Percentiles rank a stretch among this genome's conserved stretches.
phyloP scores from a whole-genome alignment of 2,329 filamentous ascomycete genomes.

The Dothideomycetes sp. region DNA sequence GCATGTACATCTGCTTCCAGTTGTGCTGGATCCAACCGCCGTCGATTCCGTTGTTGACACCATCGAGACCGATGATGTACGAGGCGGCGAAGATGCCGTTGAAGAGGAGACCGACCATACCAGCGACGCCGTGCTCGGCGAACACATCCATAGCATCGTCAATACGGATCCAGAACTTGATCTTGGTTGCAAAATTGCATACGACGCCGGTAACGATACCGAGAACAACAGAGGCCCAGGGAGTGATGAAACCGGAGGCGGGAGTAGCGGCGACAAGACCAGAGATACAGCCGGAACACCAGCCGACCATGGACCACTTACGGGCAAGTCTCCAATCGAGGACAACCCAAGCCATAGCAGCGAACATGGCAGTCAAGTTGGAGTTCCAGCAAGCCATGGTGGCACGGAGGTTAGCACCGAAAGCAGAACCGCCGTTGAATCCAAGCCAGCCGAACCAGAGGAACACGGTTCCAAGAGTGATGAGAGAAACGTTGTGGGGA shows the following conservation, averaged over 20 bases:
- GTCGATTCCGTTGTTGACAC: constrained; percentile 52
- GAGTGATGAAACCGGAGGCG: constrained; percentile 67
- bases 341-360: constrained; percentile 83
- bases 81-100: constrained; percentile 63
- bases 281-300: constrained; percentile 83
- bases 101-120: constrained; percentile 70
- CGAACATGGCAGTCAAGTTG: constrained; percentile 87
- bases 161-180: constrained; percentile 66
- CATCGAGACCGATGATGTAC: constrained; percentile 65
- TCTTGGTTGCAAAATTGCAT: constrained; percentile 79
- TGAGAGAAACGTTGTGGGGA: constrained; percentile 95
- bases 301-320: constrained; percentile 92
- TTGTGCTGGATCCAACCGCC: constrained; percentile 71
- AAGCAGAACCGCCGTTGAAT: constrained; percentile 73
- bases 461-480: constrained; percentile 87
- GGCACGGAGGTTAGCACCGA: constrained; percentile 72
- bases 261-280: constrained; percentile 83
- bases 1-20: constrained; percentile 67
- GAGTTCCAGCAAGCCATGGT: constrained; percentile 98
- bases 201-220: constrained; percentile 55
- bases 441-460: constrained; percentile 99
- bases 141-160: constrained; percentile 88
- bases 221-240: constrained; percentile 54
- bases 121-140: constrained; percentile 78
- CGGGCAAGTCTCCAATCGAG: constrained; percentile 90